Conservation (phyloP, 176 grass and related monocot genomes). For the bread wheat (Triticum aestivum) region IWGSC_CS_RefSeq_v2.1 NC_057802.1:161307346-161307845, state of each 20-base stretch:
- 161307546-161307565: slow-evolving; percentile 61
- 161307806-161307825: slow-evolving; percentile 48
- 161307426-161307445: slow-evolving; percentile 58
- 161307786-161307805: slow-evolving; percentile 55
- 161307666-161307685: slow-evolving; percentile 52
- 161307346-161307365: neutral
- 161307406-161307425: slow-evolving; percentile 53
- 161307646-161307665: slow-evolving; percentile 91
- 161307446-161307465: slow-evolving; percentile 60
- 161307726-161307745: neutral
- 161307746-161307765: neutral
- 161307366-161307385: slow-evolving; percentile 19
- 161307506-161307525: slow-evolving; percentile 67
- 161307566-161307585: slow-evolving; percentile 34
- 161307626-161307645: slow-evolving; percentile 66
- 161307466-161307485: slow-evolving; percentile 48
- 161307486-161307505: slow-evolving; percentile 66
- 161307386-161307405: slow-evolving; percentile 67
- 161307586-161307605: slow-evolving; percentile 45
- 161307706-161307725: neutral
- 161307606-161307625: slow-evolving; percentile 58
- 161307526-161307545: slow-evolving; percentile 68
- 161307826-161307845: slow-evolving; percentile 49
- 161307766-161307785: neutral
- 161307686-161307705: slow-evolving; percentile 21